Evolutionary conservation across 1,284 basidiomycete species (phyloP).

Genomic region (Stygiomarasmius scandens): DNA sequence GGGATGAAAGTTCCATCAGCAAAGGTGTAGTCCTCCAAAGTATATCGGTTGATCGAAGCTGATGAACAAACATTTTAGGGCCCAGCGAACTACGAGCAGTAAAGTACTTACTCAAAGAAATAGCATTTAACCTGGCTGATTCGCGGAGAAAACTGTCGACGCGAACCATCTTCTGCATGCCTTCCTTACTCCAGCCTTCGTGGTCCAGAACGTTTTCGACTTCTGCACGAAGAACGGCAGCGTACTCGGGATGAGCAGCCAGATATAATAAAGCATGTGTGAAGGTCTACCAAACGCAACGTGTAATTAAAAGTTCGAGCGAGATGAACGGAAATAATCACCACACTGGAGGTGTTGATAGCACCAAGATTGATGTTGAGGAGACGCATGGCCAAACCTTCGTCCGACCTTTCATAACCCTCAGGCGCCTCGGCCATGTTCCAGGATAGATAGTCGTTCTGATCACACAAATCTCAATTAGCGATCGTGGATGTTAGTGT

Average conservation of each 20-base stretch:
- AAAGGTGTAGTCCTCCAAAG: constrained; percentile 25
- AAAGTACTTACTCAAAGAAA: not conserved
- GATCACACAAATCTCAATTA: not conserved
- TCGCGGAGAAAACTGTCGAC: constrained; percentile 19
- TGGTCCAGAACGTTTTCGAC: constrained; percentile 32
- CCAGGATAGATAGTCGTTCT: constrained; percentile 22
- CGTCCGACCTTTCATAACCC: constrained; percentile 8
- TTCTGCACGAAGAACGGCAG: constrained; percentile 42
- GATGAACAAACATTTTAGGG: not conserved
- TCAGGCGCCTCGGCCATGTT: constrained; percentile 19
- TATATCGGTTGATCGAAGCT: constrained; percentile 10
- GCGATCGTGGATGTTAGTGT: not conserved
- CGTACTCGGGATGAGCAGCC: constrained; percentile 31
- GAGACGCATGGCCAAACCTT: constrained; percentile 19
- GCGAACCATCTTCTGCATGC: constrained; percentile 13
- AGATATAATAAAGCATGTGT: constrained; percentile 35
- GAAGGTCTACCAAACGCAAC: constrained; percentile 11
- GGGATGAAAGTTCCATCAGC: constrained; percentile 30
- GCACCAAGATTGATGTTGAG: constrained; percentile 28
- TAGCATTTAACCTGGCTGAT: constrained; percentile 2
- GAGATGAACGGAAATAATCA: constrained; percentile 10
- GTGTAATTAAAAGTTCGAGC: not conserved
- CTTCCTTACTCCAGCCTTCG: constrained; percentile 45
- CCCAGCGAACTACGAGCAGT: not conserved
- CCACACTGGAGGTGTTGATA: constrained; percentile 30